Evolutionary conservation across 768 basidiomycete species (phyloP), one percentile per base, ranked within the genome.

Genomic region (Pholiota microspora): DNA sequence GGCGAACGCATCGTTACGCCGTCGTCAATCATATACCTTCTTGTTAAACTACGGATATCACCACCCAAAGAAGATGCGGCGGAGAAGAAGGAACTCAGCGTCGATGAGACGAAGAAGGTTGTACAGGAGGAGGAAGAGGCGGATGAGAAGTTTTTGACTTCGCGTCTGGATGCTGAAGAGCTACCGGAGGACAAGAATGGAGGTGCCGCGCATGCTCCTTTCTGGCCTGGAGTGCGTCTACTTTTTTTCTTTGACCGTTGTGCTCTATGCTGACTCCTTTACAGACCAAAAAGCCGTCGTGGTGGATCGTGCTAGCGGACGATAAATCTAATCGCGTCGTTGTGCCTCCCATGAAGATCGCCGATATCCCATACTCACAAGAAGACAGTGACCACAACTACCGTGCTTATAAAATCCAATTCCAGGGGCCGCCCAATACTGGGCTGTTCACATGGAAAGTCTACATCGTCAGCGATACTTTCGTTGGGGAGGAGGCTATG

Each of bases 301-400:
- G 93, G 92, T 95, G 94, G 89, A 76, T 96, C 49, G 79, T 96
- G 9, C 82, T 97, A 18, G 90, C 88, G 0, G 94, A 97, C 64
- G 85, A 89, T 56, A 94, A 94, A 69, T 79, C 83, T 9, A 87
- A 89, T 69, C 82, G 86, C 28, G 79, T 94, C 40, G 89, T 96
- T 36, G 92, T 97, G 0, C 92, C 93, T 13, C 95, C 95, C 0
- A 71, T 87, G 65, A 87, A 85, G 66, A 81, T 97, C 59, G 77
- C 79, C 21, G 92, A 94, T 58, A 80, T 97, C 12, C 94, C 94
- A 0, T 78, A 83, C 36, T 73, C 86, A 35, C 70, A 73, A 36
- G 68, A 74, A 23, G 67, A 72, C 35, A 70, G 71, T 28, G 76
- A 77, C 12, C 74, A 80, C 44, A 82, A 89, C 64, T 89, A 88